Evolutionary conservation across 148 eudicot genomes (phyloP), one percentile per base, ranked within the genome.

Genomic region (Rheum nobile): DNA sequence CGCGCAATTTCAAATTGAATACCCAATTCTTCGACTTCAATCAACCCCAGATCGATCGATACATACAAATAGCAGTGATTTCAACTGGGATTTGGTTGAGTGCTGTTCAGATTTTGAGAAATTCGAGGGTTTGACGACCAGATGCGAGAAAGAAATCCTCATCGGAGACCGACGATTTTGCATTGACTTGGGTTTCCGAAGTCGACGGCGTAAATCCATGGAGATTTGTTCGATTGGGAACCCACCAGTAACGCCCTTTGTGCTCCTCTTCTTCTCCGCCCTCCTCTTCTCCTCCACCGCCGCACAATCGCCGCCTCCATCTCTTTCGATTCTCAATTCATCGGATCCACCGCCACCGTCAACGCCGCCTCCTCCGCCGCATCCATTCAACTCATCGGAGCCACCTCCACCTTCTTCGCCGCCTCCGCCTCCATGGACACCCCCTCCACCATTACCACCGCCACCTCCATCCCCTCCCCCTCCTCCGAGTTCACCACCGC

Each of bases 141-240:
- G 46, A 83, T 81, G 86, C 75, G 46, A 70, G 61, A 48, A 54
- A 35, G 13, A 42, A 47, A 43, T 26, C 52, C 74, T 28, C 9
- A 24, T 21, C 28, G 50, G 50, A 39, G 28, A 17, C 32, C 47
- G 47, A 22, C 42, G 19, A 39, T 71, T 24, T 29, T 17, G 35
- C 52, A 71, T 71, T 65, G 70, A 65, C 74, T 19, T n/a, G 55
- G 74, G 11, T 43, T 29, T 16, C 21, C 70, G 22, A 32, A 19
- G 7, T 65, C 21, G 11, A 0, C 70, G 70, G 21, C 50, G n/a
- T 28, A 14, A 24, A 26, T 71, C 50, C 12, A 71, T 71, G 74
- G 74, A 71, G 74, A 42, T 61, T 24, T 39, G 5, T 63, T 61
- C 46, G 22, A 87, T 89, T 88, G 88, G 85, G 26, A 16, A 4